Percentiles rank a stretch among this genome's conserved stretches.
phyloP scores from a whole-genome alignment of 225 moss, liverwort and hornwort genomes.

The Climacium dendroides region DNA sequence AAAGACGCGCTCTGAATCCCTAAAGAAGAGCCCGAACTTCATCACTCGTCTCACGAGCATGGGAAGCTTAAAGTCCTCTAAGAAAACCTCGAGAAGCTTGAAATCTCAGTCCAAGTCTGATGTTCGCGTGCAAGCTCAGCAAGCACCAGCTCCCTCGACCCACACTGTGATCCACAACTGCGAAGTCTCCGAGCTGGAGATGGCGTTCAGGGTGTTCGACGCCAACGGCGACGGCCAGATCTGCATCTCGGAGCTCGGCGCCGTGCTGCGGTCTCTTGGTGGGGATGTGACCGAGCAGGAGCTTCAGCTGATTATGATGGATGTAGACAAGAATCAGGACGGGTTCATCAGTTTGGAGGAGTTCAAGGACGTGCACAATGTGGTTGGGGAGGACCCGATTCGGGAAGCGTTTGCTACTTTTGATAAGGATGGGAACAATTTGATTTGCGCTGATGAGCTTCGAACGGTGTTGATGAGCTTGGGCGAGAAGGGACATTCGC shows the following conservation, averaged over 20 bases:
- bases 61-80: slow-evolving; percentile 1
- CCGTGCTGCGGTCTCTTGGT: slow-evolving; percentile 20
- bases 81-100: not conserved
- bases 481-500: slow-evolving; percentile 10
- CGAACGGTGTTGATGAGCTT: slow-evolving; percentile 15
- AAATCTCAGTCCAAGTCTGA: not conserved
- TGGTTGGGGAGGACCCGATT: not conserved
- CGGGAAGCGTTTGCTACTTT: slow-evolving; percentile 28
- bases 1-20: not conserved
- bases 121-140: not conserved
- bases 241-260: slow-evolving; percentile 17
- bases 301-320: slow-evolving; percentile 15
- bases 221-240: slow-evolving; percentile 34
- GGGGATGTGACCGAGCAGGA: slow-evolving; percentile 8
- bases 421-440: slow-evolving; percentile 35
- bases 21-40: not conserved
- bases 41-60: slow-evolving; percentile 2
- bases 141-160: not conserved
- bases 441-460: slow-evolving; percentile 34
- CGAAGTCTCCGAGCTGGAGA: slow-evolving; percentile 12
- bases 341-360: slow-evolving; percentile 28
- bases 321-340: slow-evolving; percentile 17
- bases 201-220: slow-evolving; percentile 34
- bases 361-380: slow-evolving; percentile 20
- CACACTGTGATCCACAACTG: not conserved